Conservation (phyloP, 768 basidiomycete genomes). For the Suillus discolor region DNA sequence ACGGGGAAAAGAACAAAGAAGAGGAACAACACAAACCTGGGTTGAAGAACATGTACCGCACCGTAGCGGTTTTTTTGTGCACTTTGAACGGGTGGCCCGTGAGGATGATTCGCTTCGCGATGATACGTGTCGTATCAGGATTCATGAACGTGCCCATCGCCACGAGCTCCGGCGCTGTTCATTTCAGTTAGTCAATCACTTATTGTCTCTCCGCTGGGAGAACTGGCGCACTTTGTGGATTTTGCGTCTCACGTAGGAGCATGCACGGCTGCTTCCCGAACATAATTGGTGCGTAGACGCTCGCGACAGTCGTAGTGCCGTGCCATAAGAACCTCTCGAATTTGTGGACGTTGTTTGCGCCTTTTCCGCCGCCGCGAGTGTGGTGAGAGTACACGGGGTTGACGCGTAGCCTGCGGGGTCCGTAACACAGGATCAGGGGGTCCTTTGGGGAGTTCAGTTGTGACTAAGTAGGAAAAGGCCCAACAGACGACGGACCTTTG, state of each 20-base stretch:
- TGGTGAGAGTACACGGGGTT: slow-evolving; percentile 94
- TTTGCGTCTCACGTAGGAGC: slow-evolving; percentile 69
- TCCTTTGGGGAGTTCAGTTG: slow-evolving; percentile 52
- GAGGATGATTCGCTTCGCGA: slow-evolving; percentile 92
- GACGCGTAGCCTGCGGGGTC: slow-evolving; percentile 81
- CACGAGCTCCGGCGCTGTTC: slow-evolving; percentile 76
- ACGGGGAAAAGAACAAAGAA: slow-evolving; percentile 1
- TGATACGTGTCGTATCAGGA: slow-evolving; percentile 88
- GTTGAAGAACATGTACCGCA: slow-evolving; percentile 99
- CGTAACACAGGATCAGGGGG: slow-evolving; percentile 84
- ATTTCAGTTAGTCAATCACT: slow-evolving; percentile 1
- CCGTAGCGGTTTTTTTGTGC: slow-evolving; percentile 95
- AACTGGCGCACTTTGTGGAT: slow-evolving; percentile 58
- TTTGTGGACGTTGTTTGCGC: slow-evolving; percentile 96
- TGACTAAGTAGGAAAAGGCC: background rate
- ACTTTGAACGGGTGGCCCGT: slow-evolving; percentile 97
- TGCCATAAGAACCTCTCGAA: slow-evolving; percentile 89
- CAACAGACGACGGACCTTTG: slow-evolving; percentile 61
- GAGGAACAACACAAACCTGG: slow-evolving; percentile 48
- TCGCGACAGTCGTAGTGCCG: slow-evolving; percentile 80
- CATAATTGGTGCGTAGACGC: slow-evolving; percentile 83
- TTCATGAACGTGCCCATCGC: slow-evolving; percentile 84
- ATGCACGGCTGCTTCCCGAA: slow-evolving; percentile 82
- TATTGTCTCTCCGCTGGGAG: background rate
- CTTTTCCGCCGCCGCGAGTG: slow-evolving; percentile 85